These are phyloP conservation scores for Tulasnella calospora DNA, from an alignment of 768 basidiomycete species.

Conservation along the genomic window DNA sequence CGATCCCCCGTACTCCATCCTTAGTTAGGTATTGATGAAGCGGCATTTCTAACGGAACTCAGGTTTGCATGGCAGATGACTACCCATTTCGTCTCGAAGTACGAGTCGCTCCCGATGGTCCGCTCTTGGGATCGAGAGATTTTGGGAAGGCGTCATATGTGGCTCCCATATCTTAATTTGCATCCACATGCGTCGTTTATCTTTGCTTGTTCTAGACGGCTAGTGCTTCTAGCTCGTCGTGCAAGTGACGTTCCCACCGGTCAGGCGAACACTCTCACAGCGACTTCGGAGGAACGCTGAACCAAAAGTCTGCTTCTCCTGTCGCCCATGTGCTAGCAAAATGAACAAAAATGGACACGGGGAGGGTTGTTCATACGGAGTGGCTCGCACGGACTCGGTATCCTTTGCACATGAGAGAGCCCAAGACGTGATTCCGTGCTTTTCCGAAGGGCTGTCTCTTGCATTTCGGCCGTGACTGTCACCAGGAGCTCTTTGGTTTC, in stretches of 20 bases:
- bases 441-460: slow-evolving; percentile 3
- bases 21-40: neutral
- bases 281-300: neutral
- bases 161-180: neutral
- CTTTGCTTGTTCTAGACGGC: neutral
- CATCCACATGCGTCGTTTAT: neutral
- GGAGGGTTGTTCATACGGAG: neutral
- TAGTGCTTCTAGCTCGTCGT: neutral
- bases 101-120: neutral
- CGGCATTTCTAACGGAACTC: neutral
- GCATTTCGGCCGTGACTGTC: neutral
- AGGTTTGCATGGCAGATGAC: neutral
- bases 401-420: neutral
- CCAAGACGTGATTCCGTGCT: neutral
- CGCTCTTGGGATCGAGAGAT: neutral
- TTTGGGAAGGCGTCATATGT: neutral
- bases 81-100: neutral
- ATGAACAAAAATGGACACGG: neutral
- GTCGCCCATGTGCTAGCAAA: neutral
- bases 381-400: neutral
- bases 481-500: neutral
- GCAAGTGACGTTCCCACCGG: neutral
- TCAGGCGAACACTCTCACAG: neutral
- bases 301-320: neutral
- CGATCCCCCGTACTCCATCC: neutral